Evolutionary conservation across 2,329 filamentous ascomycete species (phyloP).

Genomic region (Talaromyces sp.): DNA sequence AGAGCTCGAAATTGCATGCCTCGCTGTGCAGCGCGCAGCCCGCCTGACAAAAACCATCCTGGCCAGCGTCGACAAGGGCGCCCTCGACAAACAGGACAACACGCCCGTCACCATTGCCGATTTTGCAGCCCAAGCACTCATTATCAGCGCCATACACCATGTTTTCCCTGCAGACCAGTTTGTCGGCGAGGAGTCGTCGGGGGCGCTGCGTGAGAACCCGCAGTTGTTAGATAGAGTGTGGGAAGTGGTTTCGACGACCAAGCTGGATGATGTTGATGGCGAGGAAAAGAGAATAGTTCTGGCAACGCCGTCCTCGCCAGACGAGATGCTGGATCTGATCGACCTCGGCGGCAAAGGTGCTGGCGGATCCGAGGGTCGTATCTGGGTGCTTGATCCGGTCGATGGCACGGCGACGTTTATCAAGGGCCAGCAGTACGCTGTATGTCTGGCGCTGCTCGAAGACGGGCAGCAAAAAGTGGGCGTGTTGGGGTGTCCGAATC

Average conservation of each 20-base stretch:
- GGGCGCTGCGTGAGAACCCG: constrained; percentile 47
- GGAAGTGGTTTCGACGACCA: constrained; percentile 45
- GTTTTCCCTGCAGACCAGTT: constrained; percentile 55
- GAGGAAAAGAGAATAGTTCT: constrained; percentile 19
- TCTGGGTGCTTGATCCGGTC: constrained; percentile 63
- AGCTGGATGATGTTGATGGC: constrained; percentile 23
- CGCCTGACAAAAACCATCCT: constrained; percentile 55
- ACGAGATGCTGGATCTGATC: constrained; percentile 59
- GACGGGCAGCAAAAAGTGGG: constrained; percentile 55
- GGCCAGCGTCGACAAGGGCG: constrained; percentile 45
- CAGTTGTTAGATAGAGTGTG: constrained; percentile 52
- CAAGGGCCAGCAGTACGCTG: constrained; percentile 58
- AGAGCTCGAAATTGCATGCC: constrained; percentile 33
- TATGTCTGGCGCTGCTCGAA: constrained; percentile 56
- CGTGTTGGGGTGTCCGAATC: constrained; percentile 60
- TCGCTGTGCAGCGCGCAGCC: constrained; percentile 53
- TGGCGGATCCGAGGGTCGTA: constrained; percentile 36
- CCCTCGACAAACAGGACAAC: constrained; percentile 54
- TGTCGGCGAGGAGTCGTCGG: constrained; percentile 58
- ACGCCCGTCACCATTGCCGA: constrained; percentile 62
- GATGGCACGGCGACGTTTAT: constrained; percentile 63
- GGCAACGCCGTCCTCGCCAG: constrained; percentile 40
- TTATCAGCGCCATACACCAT: constrained; percentile 53
- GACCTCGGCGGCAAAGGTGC: constrained; percentile 50
- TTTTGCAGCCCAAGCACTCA: constrained; percentile 59